Conservation (phyloP, 345 rosid genomes). For the Eucalyptus tenuipes region DNA sequence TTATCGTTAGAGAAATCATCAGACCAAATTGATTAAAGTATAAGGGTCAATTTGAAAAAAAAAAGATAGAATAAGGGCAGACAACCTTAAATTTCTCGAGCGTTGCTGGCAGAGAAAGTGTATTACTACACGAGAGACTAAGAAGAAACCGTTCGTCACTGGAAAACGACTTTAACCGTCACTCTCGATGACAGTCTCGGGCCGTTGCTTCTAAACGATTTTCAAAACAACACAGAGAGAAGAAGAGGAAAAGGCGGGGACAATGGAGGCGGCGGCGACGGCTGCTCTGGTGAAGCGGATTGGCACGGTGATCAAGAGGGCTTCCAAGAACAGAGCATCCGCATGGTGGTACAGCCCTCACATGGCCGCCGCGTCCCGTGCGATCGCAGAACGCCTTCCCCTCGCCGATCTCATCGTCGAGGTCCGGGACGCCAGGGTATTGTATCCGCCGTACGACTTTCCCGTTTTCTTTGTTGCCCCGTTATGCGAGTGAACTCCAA, state of each 20-base stretch:
- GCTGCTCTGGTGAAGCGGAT: constrained; percentile 17
- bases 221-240: background rate
- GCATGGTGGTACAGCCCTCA: constrained; percentile 51
- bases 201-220: background rate
- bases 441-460: background rate
- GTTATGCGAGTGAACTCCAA: background rate
- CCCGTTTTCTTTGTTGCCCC: background rate
- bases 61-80: background rate
- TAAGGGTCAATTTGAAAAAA: background rate
- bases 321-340: constrained; percentile 9
- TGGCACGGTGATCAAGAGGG: constrained; percentile 28
- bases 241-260: background rate
- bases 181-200: background rate
- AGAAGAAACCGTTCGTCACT: background rate
- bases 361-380: constrained; percentile 70
- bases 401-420: constrained; percentile 50
- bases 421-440: constrained; percentile 75
- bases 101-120: background rate
- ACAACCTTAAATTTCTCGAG: background rate
- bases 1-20: background rate
- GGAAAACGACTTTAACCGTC: background rate
- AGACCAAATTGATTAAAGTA: background rate
- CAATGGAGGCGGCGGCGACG: background rate
- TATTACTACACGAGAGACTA: background rate
- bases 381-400: constrained; percentile 48